Base-by-base conservation (phyloP, 371 early-diverging fungal genomes). In the Mortierella sp. region DNA sequence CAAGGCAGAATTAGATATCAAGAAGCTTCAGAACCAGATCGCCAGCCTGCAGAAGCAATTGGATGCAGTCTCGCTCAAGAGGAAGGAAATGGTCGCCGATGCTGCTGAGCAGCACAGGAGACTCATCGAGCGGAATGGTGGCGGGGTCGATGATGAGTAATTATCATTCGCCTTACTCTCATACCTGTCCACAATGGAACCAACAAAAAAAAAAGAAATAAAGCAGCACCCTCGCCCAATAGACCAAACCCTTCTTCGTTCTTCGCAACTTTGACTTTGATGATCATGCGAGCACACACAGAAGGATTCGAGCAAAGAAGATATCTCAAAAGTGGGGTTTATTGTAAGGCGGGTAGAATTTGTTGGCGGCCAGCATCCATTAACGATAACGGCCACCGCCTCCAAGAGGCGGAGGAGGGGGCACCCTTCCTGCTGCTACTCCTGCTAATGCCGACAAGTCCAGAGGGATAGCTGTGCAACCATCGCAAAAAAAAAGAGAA, bases 21-120 rank as follows among this genome's bases (percentile, higher is more conserved):
- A 72, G 48, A 0, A 41, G 56, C 78, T 84, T 4, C 84, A 84
- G 71, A 78, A 80, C 2, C 81, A 84, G 76, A 84, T 84, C 71
- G 78, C 80, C 21, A 77, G 51, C 32, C 73, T 84, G 29, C 84
- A 81, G 41, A 80, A 75, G n/a, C 84, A 84, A 55, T 70, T 84
- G 35, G 76, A 84, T n/a, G 78, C 75, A 4, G 81, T 81, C 51
- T 80, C 84, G n/a, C 43, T 80, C 54, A 75, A 76, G 14, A 71
- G 84, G 32, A 77, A 76, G 58, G 76, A 80, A 35, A 84, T 84
- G 81, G 81, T 60, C 16, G 77, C 77, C 3, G 84, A 84, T 70
- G 81, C 84, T 18, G 81, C 77, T 46, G 84, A 84, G 49, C 75
- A 80, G 24, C 78, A 72, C 16, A 71, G 70, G 54, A 58, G 78